Conservation (phyloP, 805 yeast genomes). For the Kodamaea leandrae region DNA sequence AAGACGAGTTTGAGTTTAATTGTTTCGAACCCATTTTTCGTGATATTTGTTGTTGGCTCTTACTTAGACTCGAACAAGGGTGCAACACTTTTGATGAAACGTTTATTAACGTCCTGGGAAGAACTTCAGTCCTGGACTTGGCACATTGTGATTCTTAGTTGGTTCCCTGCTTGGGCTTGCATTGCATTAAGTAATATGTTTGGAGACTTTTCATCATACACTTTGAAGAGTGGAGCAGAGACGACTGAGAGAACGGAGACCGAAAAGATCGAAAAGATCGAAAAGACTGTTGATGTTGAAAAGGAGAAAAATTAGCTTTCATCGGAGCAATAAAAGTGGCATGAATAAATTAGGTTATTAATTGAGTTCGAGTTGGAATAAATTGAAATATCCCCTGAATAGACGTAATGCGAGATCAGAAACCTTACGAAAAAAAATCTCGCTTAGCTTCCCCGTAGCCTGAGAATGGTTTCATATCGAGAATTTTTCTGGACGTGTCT, state of each 20-base stretch:
- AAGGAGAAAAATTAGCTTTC: neutral
- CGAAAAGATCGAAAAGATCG: neutral
- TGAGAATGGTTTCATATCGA: neutral
- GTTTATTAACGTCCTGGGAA: constrained; percentile 61
- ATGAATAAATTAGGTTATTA: too few species aligned
- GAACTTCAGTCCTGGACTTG: constrained; percentile 83
- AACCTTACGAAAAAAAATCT: neutral
- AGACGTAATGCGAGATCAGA: too few species aligned
- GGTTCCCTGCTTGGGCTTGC: constrained; percentile 79
- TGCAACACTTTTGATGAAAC: constrained; percentile 43
- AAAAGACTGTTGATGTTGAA: neutral
- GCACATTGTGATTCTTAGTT: constrained; percentile 66
- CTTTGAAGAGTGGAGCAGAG: neutral
- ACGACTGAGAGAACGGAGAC: too few species aligned
- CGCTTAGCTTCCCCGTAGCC: neutral
- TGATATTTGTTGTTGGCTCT: constrained; percentile 26
- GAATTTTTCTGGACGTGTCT: constrained; percentile 8
- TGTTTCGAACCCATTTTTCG: constrained; percentile 52
- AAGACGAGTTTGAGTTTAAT: constrained; percentile 30
- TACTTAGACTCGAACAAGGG: constrained; percentile 28
- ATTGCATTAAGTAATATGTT: constrained; percentile 27
- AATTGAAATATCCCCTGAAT: too few species aligned
- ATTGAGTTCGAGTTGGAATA: too few species aligned
- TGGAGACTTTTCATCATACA: constrained; percentile 18
- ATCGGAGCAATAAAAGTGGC: neutral